A percentile compares a stretch with the other conserved stretches of the same genome.
These are phyloP conservation scores for Claviceps sorghi DNA, from an alignment of 2,329 filamentous ascomycete species.

Conservation along the genomic window DNA sequence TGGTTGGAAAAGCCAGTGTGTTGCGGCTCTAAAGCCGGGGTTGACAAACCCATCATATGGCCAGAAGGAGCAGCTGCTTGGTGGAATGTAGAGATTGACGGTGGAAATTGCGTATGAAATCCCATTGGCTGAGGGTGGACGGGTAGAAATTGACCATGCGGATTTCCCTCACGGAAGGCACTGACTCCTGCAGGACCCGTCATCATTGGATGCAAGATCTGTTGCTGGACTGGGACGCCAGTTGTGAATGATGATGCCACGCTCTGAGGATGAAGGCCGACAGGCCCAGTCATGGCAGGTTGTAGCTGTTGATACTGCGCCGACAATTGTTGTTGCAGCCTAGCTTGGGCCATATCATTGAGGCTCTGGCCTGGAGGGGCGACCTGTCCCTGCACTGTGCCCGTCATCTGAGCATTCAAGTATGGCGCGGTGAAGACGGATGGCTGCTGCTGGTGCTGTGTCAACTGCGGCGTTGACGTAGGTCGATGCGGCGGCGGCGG, in stretches of 20 bases:
- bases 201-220: slow-evolving; percentile 35
- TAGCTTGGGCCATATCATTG: slow-evolving; percentile 53
- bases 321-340: slow-evolving; percentile 47
- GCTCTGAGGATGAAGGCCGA: slow-evolving; percentile 20
- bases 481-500: slow-evolving; percentile 62
- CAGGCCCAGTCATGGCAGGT: slow-evolving; percentile 23
- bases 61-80: slow-evolving; percentile 24
- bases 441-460: slow-evolving; percentile 57
- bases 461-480: slow-evolving; percentile 74
- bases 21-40: slow-evolving; percentile 45
- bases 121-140: slow-evolving; percentile 52
- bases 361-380: slow-evolving; percentile 65
- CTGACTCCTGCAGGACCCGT: slow-evolving; percentile 28
- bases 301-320: slow-evolving; percentile 31
- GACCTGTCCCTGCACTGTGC: slow-evolving; percentile 45
- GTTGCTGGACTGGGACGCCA: slow-evolving; percentile 14
- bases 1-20: slow-evolving; percentile 36
- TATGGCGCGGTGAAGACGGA: slow-evolving; percentile 60
- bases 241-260: slow-evolving; percentile 27
- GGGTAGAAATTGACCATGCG: slow-evolving; percentile 27
- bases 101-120: slow-evolving; percentile 31
- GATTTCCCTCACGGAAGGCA: slow-evolving; percentile 25
- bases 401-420: slow-evolving; percentile 74
- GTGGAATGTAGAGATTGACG: slow-evolving; percentile 27
- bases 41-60: slow-evolving; percentile 43